Conservation (phyloP, 2,329 filamentous ascomycete genomes). For the Geosmithia putterillii region DNA sequence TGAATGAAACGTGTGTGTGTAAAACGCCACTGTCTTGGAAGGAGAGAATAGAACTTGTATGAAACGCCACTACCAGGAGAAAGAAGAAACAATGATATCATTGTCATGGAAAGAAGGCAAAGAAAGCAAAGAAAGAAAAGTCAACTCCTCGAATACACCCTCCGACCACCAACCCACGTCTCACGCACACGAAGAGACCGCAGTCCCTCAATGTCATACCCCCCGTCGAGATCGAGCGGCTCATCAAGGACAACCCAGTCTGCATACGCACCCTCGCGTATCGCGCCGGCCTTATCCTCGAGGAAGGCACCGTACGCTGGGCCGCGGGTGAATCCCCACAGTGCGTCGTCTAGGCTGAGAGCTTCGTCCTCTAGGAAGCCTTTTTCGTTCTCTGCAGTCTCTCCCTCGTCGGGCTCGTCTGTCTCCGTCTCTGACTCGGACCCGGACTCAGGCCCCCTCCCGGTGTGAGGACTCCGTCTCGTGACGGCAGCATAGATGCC, state of each 20-base stretch:
- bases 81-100: no score
- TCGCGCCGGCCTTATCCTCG: slow-evolving; percentile 45
- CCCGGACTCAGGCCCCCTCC: slow-evolving; percentile 32
- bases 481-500: slow-evolving; percentile 59
- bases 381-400: slow-evolving; percentile 7
- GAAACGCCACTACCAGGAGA: no score
- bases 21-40: no score
- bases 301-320: slow-evolving; percentile 47
- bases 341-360: slow-evolving; percentile 43
- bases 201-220: slow-evolving; percentile 32
- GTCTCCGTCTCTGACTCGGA: no score
- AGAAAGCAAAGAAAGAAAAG: not conserved
- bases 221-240: slow-evolving; percentile 32
- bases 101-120: no score
- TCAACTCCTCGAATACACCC: slow-evolving; percentile 23
- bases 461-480: slow-evolving; percentile 45
- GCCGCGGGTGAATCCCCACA: slow-evolving; percentile 49
- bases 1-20: no score
- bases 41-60: no score
- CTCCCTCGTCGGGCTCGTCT: slow-evolving; percentile 5
- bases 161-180: slow-evolving; percentile 54
- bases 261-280: slow-evolving; percentile 47
- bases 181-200: slow-evolving; percentile 44
- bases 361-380: slow-evolving; percentile 51
- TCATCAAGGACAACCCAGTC: slow-evolving; percentile 61